A percentile compares a stretch with the other conserved stretches of the same genome.
phyloP scores from a whole-genome alignment of 805 yeast species.

The Kuraishia borneana region DNA sequence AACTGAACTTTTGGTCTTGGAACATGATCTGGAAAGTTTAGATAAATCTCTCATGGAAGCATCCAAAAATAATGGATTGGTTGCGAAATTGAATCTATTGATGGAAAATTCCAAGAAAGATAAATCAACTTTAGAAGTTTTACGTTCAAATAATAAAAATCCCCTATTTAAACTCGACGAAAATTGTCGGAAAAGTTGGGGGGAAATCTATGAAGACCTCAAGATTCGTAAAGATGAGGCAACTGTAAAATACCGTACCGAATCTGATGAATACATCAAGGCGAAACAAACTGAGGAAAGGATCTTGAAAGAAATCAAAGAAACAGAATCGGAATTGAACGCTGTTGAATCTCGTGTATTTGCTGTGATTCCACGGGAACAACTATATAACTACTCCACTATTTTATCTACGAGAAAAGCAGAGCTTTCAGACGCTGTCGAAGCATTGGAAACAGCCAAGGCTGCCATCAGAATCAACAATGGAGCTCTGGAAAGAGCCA shows the following conservation, averaged over 20 bases:
- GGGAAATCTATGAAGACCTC: too few relatives aligned
- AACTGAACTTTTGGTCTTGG: too few relatives aligned
- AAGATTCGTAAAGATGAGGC: too few relatives aligned
- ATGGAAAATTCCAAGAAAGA: conserved; percentile 25
- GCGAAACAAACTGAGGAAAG: conserved; percentile 34
- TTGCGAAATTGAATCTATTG: too few relatives aligned
- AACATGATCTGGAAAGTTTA: too few relatives aligned
- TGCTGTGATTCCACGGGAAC: not conserved
- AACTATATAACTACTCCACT: not conserved
- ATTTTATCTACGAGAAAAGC: conserved; percentile 10
- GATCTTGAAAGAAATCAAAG: conserved; percentile 26
- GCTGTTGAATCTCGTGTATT: too few relatives aligned
- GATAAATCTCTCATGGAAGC: too few relatives aligned
- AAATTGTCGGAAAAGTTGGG: conserved; percentile 4
- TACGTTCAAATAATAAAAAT: conserved; percentile 13
- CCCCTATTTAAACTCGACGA: not conserved
- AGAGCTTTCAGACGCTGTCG: conserved; percentile 15
- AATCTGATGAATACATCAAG: conserved; percentile 24
- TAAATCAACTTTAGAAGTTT: conserved; percentile 28
- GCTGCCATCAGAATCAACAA: conserved; percentile 25
- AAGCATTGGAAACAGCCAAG: conserved; percentile 13
- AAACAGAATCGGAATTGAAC: conserved; percentile 21
- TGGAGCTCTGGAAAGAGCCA: conserved; percentile 57
- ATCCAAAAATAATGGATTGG: too few relatives aligned
- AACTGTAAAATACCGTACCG: too few relatives aligned